Evolutionary conservation across 495 filamentous ascomycete species (phyloP), one percentile per base, ranked within the genome.

Genomic region (Aspergillus nanangensis): DNA sequence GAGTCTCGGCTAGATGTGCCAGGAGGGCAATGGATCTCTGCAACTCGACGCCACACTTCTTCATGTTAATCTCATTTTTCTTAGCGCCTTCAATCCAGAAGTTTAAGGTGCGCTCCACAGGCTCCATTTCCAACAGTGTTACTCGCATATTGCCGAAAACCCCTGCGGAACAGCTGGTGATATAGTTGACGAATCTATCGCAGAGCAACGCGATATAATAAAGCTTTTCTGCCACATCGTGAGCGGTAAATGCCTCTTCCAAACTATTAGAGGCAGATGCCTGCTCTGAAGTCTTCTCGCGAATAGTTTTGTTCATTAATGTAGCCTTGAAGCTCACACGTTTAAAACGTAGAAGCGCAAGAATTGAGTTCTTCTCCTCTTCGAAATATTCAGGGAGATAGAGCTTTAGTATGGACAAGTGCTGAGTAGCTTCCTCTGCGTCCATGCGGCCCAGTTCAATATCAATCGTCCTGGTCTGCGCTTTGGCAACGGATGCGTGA

Each of bases 401-500:
- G 18, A 92, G 69, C 61, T 83, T 79, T 39, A 96, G 72, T 46
- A 98, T 96, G 3, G 82, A 79, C 9, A 97, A 76, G 56, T 96
- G 92, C 51, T 96, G 87, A 15, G 80, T 66, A 2, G 89, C 88
- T 74, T 98, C 90, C 54, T 92, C 86, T 2, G 90, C 88, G 51
- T 95, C 88, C 64, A 98, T 80, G 48, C 85, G 85, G 23, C 83
- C 77, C 18, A 97, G 72, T 61, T 97, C 94, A 5, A 95, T 71
- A 53, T 96, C 91, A 45, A 97, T 92, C 0, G 89, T 90, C 62
- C 93, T 96, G 54, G 87, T 84, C 61, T 95, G 91, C 2, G 90
- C 82, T 67, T 95, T 96, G 10, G 87, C 77, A 18, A 88, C 89
- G 9, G 90, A 92, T 29, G 83, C 77, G 55, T 95, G 91, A 25